Percentiles rank a stretch among this genome's conserved stretches.
Evolutionary conservation across 2,329 filamentous ascomycete genomes (phyloP).

Genomic region (Lachnellula occidentalis): DNA sequence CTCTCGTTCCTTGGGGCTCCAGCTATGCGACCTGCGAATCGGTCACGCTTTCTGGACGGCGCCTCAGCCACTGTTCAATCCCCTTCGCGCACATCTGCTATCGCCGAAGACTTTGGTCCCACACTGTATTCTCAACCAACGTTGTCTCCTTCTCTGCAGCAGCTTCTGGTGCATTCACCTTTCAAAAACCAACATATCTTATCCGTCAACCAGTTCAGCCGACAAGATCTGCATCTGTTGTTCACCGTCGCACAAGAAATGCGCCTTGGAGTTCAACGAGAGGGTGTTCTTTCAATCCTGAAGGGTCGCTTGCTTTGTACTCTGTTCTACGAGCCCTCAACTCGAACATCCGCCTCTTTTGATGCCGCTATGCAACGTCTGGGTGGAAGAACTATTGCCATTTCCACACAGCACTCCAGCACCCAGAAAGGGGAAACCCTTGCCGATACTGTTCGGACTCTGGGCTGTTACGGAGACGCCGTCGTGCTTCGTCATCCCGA

Average conservation of each 20-base stretch:
- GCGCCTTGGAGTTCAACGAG: slow-evolving; percentile 87
- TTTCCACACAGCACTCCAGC: slow-evolving; percentile 79
- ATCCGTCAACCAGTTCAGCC: slow-evolving; percentile 85
- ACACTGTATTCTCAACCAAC: slow-evolving; percentile 45
- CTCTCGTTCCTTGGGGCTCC: slow-evolving; percentile 31
- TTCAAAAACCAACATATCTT: slow-evolving; percentile 90
- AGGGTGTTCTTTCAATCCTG: slow-evolving; percentile 82
- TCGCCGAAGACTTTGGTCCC: slow-evolving; percentile 42
- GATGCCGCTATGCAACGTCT: slow-evolving; percentile 98
- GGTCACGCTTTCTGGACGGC: slow-evolving; percentile 34
- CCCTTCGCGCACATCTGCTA: slow-evolving; percentile 27
- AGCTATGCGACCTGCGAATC: slow-evolving; percentile 31
- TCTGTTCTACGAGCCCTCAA: slow-evolving; percentile 97
- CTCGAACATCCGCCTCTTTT: slow-evolving; percentile 90
- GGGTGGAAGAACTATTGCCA: slow-evolving; percentile 76
- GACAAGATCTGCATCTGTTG: slow-evolving; percentile 82
- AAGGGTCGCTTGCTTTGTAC: slow-evolving; percentile 82
- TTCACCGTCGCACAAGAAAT: slow-evolving; percentile 98
- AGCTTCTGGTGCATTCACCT: slow-evolving; percentile 71
- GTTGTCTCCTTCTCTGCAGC: slow-evolving; percentile 57
- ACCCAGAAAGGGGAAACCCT: slow-evolving; percentile 92
- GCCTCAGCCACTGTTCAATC: slow-evolving; percentile 29
- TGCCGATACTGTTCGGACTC: slow-evolving; percentile 87
- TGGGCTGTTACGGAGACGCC: slow-evolving; percentile 91
- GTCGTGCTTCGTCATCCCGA: slow-evolving; percentile 93